Evolutionary conservation across 768 basidiomycete species (phyloP).

Genomic region (Boletus bicolor): DNA sequence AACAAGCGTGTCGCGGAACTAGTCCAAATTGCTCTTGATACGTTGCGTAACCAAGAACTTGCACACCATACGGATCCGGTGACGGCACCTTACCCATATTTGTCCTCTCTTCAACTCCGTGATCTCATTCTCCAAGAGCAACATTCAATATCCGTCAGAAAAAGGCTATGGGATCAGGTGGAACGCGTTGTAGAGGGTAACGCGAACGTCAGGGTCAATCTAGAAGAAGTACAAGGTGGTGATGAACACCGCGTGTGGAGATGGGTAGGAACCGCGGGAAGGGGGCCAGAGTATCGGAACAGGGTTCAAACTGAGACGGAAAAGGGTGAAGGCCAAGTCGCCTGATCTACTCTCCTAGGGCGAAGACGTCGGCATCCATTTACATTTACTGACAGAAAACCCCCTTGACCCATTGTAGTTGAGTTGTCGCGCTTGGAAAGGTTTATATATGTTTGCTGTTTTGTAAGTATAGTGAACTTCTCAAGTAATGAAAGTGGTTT

Average conservation of each 20-base stretch:
- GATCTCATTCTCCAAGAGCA: slow-evolving; percentile 82
- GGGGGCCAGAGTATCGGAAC: slow-evolving; percentile 34
- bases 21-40: slow-evolving; percentile 76
- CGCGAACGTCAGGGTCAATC: slow-evolving; percentile 80
- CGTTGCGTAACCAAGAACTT: slow-evolving; percentile 78
- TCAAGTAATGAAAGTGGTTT: slow-evolving; percentile 26
- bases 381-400: slow-evolving; percentile 12
- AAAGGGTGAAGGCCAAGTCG: slow-evolving; percentile 26
- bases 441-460: slow-evolving; percentile 11
- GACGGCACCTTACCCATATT: slow-evolving; percentile 66
- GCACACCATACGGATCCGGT: slow-evolving; percentile 82
- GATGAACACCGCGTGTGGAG: slow-evolving; percentile 90
- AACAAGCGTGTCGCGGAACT: slow-evolving; percentile 64
- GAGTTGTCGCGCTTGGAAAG: slow-evolving; percentile 12
- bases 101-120: slow-evolving; percentile 84
- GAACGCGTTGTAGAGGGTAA: slow-evolving; percentile 86
- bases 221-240: slow-evolving; percentile 80
- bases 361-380: slow-evolving; percentile 13
- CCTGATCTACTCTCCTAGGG: slow-evolving; percentile 18
- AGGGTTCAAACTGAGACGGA: slow-evolving; percentile 28
- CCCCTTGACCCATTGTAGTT: slow-evolving; percentile 25
- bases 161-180: slow-evolving; percentile 76
- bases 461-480: slow-evolving; percentile 24
- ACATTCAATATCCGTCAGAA: slow-evolving; percentile 64
- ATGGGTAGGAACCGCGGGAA: slow-evolving; percentile 67